Evolutionary conservation across 495 filamentous ascomycete genomes (phyloP).

Genomic region (Xylaria scruposa): DNA sequence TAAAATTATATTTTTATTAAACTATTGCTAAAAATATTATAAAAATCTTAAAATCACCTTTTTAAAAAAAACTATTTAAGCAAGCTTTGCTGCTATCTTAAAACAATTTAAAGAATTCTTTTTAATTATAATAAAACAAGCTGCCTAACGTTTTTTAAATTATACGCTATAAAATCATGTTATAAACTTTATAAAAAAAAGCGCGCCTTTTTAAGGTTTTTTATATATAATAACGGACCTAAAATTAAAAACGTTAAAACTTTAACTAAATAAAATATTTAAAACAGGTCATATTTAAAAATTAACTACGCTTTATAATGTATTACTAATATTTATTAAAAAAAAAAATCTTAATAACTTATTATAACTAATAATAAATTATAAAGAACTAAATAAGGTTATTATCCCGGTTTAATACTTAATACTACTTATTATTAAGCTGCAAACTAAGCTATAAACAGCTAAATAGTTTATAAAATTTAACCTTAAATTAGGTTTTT

Average conservation of each 20-base stretch:
- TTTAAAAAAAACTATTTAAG: too few species aligned
- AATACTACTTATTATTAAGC: neutral
- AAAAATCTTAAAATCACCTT: too few species aligned
- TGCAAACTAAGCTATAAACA: neutral
- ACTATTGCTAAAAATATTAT: too few species aligned
- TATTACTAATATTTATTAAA: neutral
- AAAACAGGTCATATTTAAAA: too few species aligned
- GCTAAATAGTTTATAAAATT: constrained; percentile 10
- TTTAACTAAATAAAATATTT: too few species aligned
- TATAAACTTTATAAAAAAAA: neutral
- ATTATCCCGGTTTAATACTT: neutral
- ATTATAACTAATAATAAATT: neutral
- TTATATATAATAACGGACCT: neutral
- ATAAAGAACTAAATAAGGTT: neutral
- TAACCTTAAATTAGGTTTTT: neutral
- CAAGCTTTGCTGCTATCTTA: too few species aligned
- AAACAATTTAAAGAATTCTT: neutral
- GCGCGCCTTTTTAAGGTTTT: neutral
- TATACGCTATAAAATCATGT: too few species aligned
- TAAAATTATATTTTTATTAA: too few species aligned
- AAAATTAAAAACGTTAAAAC: too few species aligned
- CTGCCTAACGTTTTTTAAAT: too few species aligned
- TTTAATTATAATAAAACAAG: neutral
- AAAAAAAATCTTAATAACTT: neutral
- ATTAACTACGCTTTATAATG: too few species aligned